Conservation (phyloP, 805 yeast genomes). For the Metschnikowia peoriensis region DNA sequence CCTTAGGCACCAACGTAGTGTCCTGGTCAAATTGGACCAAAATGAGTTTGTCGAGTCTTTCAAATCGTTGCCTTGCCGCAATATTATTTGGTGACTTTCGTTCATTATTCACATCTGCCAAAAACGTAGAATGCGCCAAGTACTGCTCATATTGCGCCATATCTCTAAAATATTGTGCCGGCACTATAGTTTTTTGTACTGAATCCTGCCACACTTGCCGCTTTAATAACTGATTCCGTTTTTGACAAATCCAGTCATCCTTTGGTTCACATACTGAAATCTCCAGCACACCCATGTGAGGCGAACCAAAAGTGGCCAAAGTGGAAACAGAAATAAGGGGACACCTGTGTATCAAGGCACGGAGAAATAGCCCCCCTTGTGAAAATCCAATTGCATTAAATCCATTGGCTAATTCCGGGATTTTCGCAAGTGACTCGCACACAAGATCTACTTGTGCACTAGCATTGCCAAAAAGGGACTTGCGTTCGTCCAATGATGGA, state of each 20-base stretch:
- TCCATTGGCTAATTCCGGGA: constrained; percentile 50
- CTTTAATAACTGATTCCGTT: constrained; percentile 52
- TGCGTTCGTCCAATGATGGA: constrained; percentile 50
- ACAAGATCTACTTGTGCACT: constrained; percentile 53
- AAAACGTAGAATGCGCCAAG: constrained; percentile 52
- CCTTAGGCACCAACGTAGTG: constrained; percentile 69
- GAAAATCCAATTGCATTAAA: constrained; percentile 78
- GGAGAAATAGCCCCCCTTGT: constrained; percentile 79
- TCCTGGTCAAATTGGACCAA: constrained; percentile 61
- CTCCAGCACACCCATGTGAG: constrained; percentile 74
- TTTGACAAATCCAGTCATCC: constrained; percentile 58
- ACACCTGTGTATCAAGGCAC: constrained; percentile 66
- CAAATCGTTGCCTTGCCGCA: constrained; percentile 45
- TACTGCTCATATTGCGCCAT: constrained; percentile 52
- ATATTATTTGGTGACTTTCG: constrained; percentile 25
- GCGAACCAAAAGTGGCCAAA: constrained; percentile 75
- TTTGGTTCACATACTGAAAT: constrained; percentile 54
- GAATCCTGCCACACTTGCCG: constrained; percentile 57
- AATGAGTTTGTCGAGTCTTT: constrained; percentile 50
- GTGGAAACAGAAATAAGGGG: constrained; percentile 38
- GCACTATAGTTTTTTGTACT: constrained; percentile 56
- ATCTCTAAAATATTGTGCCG: constrained; percentile 79
- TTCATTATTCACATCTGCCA: constrained; percentile 72
- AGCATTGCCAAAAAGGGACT: constrained; percentile 59
- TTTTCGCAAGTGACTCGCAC: constrained; percentile 50